Base-by-base conservation (phyloP, 2,329 filamentous ascomycete species). In the Rhytidhysteron rufulum region DNA sequence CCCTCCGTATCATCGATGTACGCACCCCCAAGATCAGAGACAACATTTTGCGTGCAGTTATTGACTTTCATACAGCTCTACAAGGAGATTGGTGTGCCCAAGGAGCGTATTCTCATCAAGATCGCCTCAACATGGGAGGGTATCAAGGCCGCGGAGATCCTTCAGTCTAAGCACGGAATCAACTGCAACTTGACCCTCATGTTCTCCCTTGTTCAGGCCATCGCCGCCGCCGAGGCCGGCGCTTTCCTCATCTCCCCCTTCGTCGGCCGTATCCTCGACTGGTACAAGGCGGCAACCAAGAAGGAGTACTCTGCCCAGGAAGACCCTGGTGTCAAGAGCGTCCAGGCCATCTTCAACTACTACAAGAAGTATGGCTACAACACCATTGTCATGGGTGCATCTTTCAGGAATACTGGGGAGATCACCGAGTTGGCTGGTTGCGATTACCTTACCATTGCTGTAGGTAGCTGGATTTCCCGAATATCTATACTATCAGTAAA, bases 361-460 rank as follows among this genome's bases (percentile, higher is more conserved):
- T 98, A 98, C 86, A 98, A 98, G 88, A 97, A 97, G 81, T 88
- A 77, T 71, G 88, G 86, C 70, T 96, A 98, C 85, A 95, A 95
- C 62, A 98, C 93, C 70, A 96, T 97, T 60, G 93, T 98, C 73
- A 98, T 98, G 93, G 93, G 93, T 65, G 93, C 93, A 57, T 96
- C 90, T 30, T 98, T 98, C 88, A 84, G 93, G 69, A 97, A 86
- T 78, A 76, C 76, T 50, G 93, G 93, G 63, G 93, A 98, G 78
- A 95, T 98, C 72, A 97, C 88, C 34, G 93, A 98, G 79, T 82
- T 98, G 48, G 91, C 91, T 67, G 93, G 93, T 66, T 96, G 90
- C 69, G 93, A 98, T 73, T 98, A 98, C 80, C 79, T 98, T 62
- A 98, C 93, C 68, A 98, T 98, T 72, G 88, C 93, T 30, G 86